Evolutionary conservation across 2,329 filamentous ascomycete species (phyloP), one percentile per base, ranked within the genome.

Genomic region (Alternaria alternata): DNA sequence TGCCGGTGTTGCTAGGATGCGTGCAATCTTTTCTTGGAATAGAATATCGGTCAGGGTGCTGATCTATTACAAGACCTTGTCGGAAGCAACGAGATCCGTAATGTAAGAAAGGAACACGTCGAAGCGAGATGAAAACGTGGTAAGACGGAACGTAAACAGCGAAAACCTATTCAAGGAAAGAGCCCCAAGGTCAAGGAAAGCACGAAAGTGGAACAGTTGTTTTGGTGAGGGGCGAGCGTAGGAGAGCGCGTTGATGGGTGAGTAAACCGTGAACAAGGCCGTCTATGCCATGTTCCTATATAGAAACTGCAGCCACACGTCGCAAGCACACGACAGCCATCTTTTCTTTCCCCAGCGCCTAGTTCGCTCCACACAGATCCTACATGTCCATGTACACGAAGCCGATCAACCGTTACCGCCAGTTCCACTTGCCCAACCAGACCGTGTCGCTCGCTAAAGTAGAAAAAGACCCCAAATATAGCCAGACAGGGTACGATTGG

Each of bases 391-490:
- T 44, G 24, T 51, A 47, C 42, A 32, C 22, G 36, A 52, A 34
- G 34, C 54, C 43, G 49, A 54, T 48, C 43, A 36, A 51, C 46
- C 56, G 59, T 57, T 63, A 44, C 51, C 57, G 57, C 57, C 59
- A 60, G 60, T 56, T 48, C 57, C 43, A 60, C 57, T 39, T 32
- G 47, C 39, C 57, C 57, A 55, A 51, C 57, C 57, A 55, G 18
- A 39, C 24, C 18, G 30, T 36, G 26, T 42, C 12, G 22, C 38
- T 49, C 38, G 43, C 39, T 39, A 46, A 22, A 14, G 51, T 36
- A 39, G 18, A 9, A 59, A 65, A 67, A 57, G 60, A 52, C 65
- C 58, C 65, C 65, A 67, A 67, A 67, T 66, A 66, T 67, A 67
- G 63, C 57, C 43, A 32, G 51, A 51, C 20, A 30, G 58, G 44